Conservation (phyloP, 2,329 filamentous ascomycete species). For the Xylaria hypoxylon region DNA sequence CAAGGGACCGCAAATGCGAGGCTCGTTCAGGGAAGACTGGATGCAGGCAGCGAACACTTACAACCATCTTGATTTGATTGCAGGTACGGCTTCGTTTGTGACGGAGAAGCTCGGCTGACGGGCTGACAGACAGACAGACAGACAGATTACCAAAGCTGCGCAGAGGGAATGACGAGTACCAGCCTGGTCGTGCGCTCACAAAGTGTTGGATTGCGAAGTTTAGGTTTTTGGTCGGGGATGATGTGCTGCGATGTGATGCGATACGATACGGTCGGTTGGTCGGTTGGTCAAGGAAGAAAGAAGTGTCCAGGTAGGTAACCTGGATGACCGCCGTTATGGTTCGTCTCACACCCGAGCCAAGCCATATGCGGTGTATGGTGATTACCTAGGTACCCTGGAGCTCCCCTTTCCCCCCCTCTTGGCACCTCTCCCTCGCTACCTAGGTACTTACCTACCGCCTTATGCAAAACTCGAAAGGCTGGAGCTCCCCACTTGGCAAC, state of each 20-base stretch:
- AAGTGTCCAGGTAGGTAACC: conserved; percentile 1
- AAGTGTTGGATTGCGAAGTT: conserved; percentile 7
- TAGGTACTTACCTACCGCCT: too few species aligned
- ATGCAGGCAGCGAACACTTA: conserved; percentile 32
- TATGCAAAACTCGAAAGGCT: conserved; percentile 17
- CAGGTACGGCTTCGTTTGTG: conserved; percentile 7
- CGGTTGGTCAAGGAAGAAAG: conserved; percentile 3
- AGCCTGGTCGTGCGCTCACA: conserved; percentile 1
- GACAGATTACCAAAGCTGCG: background rate
- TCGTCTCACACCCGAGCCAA: conserved; percentile 11
- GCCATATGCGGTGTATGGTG: conserved; percentile 16
- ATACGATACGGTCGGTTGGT: background rate
- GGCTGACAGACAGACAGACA: background rate
- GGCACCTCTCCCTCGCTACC: background rate
- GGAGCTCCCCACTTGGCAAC: conserved; percentile 3
- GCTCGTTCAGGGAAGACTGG: conserved; percentile 3
- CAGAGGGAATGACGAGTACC: conserved; percentile 10
- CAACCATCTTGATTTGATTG: conserved; percentile 44
- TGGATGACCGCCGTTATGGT: background rate
- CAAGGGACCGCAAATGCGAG: conserved; percentile 2
- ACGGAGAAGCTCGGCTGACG: conserved; percentile 4
- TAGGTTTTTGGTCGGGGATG: conserved; percentile 3
- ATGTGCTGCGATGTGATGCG: conserved; percentile 11
- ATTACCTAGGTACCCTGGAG: too few species aligned
- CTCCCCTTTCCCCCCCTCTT: conserved; percentile 7